Evolutionary conservation across 805 yeast species (phyloP).

Genomic region (Wickerhamiella hasegawae): DNA sequence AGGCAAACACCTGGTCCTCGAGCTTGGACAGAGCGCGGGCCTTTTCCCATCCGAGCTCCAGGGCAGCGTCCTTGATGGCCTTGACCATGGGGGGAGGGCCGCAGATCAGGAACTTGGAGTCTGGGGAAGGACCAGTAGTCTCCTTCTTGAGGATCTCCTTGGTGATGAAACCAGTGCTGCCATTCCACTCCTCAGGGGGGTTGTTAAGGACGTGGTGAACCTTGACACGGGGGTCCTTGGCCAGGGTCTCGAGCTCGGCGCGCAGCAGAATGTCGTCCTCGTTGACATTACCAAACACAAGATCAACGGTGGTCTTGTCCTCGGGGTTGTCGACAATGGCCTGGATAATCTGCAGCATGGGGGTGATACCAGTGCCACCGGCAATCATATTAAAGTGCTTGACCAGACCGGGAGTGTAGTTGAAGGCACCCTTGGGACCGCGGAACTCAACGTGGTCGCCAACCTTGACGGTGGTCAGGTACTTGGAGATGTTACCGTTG

Average conservation of each 20-base stretch:
- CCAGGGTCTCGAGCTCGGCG: slow-evolving; percentile 60
- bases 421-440: slow-evolving; percentile 84
- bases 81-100: slow-evolving; percentile 92
- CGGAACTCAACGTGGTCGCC: slow-evolving; percentile 56
- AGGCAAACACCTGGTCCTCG: slow-evolving; percentile 82
- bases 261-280: slow-evolving; percentile 68
- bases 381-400: slow-evolving; percentile 74
- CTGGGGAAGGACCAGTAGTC: slow-evolving; percentile 44
- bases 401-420: slow-evolving; percentile 66
- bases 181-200: slow-evolving; percentile 56
- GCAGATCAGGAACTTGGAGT: slow-evolving; percentile 63
- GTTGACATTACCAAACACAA: slow-evolving; percentile 69
- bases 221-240: slow-evolving; percentile 29
- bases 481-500: slow-evolving; percentile 66
- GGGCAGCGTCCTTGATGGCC: slow-evolving; percentile 68
- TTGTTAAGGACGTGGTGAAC: slow-evolving; percentile 63
- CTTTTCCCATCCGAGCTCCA: slow-evolving; percentile 58
- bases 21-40: slow-evolving; percentile 79
- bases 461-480: slow-evolving; percentile 51
- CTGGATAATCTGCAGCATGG: slow-evolving; percentile 72
- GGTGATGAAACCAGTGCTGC: slow-evolving; percentile 68
- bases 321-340: slow-evolving; percentile 62
- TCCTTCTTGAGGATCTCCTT: slow-evolving; percentile 47
- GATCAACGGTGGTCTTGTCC: slow-evolving; percentile 59
- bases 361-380: slow-evolving; percentile 94